Evolutionary conservation across 257 asterid genomes (phyloP), one percentile per base, ranked within the genome.

Genomic region (Nicotiana tomentosiformis): DNA sequence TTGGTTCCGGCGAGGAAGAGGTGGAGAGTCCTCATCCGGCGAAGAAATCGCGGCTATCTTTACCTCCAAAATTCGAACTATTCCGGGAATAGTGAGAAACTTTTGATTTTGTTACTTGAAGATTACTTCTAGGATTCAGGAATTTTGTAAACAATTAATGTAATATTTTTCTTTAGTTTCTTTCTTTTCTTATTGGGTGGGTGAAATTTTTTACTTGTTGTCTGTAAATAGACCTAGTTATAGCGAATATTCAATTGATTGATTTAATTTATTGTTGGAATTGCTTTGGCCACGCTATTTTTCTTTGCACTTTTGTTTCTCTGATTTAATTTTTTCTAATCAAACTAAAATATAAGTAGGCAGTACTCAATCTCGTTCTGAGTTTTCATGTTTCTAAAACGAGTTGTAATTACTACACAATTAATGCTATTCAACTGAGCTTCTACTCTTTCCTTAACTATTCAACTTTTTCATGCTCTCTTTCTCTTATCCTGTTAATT

Each of bases 1-100:
- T 87, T 53, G 76, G 83, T 77, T 67, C 81, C 77, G 88, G 87
- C 49, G 93, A 89, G 11, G 92, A 89, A 16, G 95, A 92, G 77
- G 97, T 91, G 16, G 95, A 91, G 65, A 91, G 95, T 37, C 97
- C 97, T 6, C 95, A 91, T 65, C 93, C 97, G 66, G 86, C 91
- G 7, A 91, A 92, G 86, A 89, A 83, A 64, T 80, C 87, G 0
- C 92, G 96, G 3, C 67, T 89, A 15, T 82, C 81, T 15, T 56
- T 87, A 8, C 83, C 91, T 5, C 16, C 86, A n/a, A 87, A 87
- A 77, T 60, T 74, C 58, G 90, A 86, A 15, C 57, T 84, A 16
- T 74, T 67, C 26, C 77, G 80, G 80, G 55, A 60, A 1, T 84
- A 77, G 32, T 76, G 16, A 4, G 43, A 32, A 32, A 76, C 15